A percentile compares a stretch with the other conserved stretches of the same genome.
Evolutionary conservation across 192 early-diverging fungal genomes (phyloP).

Genomic region (Rhizophagus clarus): DNA sequence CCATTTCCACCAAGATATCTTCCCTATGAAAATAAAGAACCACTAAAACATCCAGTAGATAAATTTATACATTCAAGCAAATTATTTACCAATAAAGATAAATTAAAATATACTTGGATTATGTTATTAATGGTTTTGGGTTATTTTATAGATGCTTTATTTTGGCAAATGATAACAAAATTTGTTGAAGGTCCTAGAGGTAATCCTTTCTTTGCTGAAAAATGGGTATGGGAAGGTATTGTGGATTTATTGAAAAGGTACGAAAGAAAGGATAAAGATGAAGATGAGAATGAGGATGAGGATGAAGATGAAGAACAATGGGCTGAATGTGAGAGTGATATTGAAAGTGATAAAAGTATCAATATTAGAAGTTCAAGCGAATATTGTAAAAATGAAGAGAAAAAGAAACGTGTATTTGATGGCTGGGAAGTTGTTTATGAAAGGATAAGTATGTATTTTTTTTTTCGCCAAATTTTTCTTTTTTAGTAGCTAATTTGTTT

Average conservation of each 20-base stretch:
- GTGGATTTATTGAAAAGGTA: constrained; percentile 4
- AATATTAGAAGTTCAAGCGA: background rate
- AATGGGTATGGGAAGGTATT: constrained; percentile 27
- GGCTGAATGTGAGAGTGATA: no score
- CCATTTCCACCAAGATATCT: constrained; percentile 28
- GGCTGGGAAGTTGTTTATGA: constrained; percentile 21
- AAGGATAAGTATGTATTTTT: background rate
- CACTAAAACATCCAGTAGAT: constrained; percentile 25
- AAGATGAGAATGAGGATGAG: background rate
- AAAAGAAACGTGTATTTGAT: background rate
- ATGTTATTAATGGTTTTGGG: background rate
- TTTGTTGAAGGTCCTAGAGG: constrained; percentile 19
- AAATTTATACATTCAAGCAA: background rate
- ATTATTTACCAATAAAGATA: background rate
- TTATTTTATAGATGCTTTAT: background rate
- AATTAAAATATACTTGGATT: constrained; percentile 9
- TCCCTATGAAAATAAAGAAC: constrained; percentile 26
- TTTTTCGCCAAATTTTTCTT: background rate
- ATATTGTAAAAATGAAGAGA: background rate
- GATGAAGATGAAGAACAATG: background rate
- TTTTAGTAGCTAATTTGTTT: background rate
- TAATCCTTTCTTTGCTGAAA: constrained; percentile 16
- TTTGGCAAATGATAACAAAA: constrained; percentile 17
- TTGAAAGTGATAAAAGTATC: background rate
- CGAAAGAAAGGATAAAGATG: background rate